phyloP scores from a whole-genome alignment of 257 asterid species.

The Gardenia jasminoides region DNA sequence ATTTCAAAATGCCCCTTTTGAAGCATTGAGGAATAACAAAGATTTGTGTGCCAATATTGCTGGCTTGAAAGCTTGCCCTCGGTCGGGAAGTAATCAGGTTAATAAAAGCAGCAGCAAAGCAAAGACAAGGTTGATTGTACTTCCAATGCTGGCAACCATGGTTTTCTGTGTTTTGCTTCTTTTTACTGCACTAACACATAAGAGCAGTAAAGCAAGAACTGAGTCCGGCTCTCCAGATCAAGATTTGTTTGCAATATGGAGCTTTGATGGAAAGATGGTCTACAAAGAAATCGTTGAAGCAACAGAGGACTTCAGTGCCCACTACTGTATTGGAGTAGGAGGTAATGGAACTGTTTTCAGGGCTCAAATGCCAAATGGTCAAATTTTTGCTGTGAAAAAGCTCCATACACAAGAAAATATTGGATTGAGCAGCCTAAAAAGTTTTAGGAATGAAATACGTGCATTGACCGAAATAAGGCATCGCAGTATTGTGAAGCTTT shows the following conservation, averaged over 20 bases:
- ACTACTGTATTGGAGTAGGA: slow-evolving; percentile 30
- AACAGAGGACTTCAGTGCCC: slow-evolving; percentile 25
- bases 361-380: slow-evolving; percentile 25
- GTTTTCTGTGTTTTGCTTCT: slow-evolving; percentile 15
- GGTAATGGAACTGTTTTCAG: slow-evolving; percentile 34
- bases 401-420: slow-evolving; percentile 21
- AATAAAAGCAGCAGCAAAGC: slow-evolving; percentile 1
- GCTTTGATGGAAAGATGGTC: slow-evolving; percentile 32
- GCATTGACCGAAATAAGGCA: slow-evolving; percentile 30
- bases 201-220: not conserved
- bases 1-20: slow-evolving; percentile 26
- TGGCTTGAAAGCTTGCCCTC: slow-evolving; percentile 32
- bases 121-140: not conserved
- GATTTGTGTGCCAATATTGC: slow-evolving; percentile 33
- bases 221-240: not conserved
- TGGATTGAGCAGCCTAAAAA: not conserved
- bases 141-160: slow-evolving; percentile 11
- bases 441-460: slow-evolving; percentile 28
- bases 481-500: slow-evolving; percentile 29
- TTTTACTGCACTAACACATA: not conserved
- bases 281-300: slow-evolving; percentile 28
- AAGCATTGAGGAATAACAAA: slow-evolving; percentile 27
- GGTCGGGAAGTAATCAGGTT: not conserved
- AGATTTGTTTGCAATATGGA: slow-evolving; percentile 20
- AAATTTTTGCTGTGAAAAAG: slow-evolving; percentile 36